These are phyloP conservation scores for Cordyceps fumosorosea DNA, from an alignment of 2,329 filamentous ascomycete species.

Conservation along the genomic window DNA sequence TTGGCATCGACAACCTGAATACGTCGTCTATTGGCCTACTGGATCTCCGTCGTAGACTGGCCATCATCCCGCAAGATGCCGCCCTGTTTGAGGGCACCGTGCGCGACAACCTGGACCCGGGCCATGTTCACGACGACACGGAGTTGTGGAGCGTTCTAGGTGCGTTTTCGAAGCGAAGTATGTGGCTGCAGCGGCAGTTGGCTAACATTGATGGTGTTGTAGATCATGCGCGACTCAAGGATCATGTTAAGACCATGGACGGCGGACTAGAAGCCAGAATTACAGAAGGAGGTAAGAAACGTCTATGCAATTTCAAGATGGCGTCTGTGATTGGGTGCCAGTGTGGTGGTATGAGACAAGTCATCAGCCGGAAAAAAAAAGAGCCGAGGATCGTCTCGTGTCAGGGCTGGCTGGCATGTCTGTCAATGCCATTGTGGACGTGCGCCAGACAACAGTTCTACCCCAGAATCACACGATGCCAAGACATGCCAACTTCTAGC, in stretches of 20 bases:
- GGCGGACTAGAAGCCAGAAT: constrained; percentile 86
- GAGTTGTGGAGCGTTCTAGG: constrained; percentile 93
- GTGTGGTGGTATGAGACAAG: too few species aligned
- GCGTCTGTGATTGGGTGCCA: not conserved
- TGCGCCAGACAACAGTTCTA: too few species aligned
- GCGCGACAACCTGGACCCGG: constrained; percentile 91
- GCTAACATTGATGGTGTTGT: constrained; percentile 16
- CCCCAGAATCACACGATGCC: not conserved
- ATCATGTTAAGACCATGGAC: constrained; percentile 79
- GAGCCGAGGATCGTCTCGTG: too few species aligned
- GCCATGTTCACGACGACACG: constrained; percentile 91
- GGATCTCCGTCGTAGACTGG: constrained; percentile 80
- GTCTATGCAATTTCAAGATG: constrained; percentile 7
- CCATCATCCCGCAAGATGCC: constrained; percentile 96
- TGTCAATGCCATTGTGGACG: too few species aligned
- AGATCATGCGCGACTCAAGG: constrained; percentile 92
- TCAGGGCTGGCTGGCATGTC: too few species aligned
- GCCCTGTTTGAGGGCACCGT: constrained; percentile 91
- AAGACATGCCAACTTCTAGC: not conserved
- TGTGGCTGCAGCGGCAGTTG: not conserved
- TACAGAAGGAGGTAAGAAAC: constrained; percentile 81
- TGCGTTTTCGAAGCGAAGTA: constrained; percentile 41
- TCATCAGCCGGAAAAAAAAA: too few species aligned
- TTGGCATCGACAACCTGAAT: constrained; percentile 84
- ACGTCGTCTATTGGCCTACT: constrained; percentile 85